Percentiles rank a stretch among this genome's conserved stretches.
phyloP scores from a whole-genome alignment of 352 stramenopile species.

The Pythium aphanidermatum region DNA sequence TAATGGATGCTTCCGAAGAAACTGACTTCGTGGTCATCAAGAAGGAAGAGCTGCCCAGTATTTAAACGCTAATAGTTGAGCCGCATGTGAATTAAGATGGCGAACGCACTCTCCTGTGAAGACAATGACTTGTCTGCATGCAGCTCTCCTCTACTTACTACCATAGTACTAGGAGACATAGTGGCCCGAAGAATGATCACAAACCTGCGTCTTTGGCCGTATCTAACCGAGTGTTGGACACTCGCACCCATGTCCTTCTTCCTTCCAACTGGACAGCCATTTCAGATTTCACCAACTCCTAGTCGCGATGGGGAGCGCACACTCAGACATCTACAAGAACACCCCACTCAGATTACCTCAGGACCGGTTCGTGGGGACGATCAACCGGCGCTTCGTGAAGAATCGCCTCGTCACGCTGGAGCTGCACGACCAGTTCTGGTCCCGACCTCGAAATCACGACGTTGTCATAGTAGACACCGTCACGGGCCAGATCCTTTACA shows the following conservation, averaged over 20 bases:
- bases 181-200: too few relatives aligned
- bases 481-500: conserved; percentile 6
- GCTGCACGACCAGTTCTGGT: conserved; percentile 12
- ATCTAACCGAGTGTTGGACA: conserved; percentile 10
- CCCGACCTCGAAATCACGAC: conserved; percentile 5
- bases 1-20: background rate
- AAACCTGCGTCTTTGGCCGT: too few relatives aligned
- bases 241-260: background rate
- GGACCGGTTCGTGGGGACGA: conserved; percentile 1
- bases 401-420: conserved; percentile 10
- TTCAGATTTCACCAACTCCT: background rate
- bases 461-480: conserved; percentile 1
- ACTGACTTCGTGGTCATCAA: conserved; percentile 2
- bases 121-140: too few relatives aligned
- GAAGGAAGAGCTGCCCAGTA: conserved; percentile 7
- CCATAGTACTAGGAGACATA: too few relatives aligned
- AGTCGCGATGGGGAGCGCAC: conserved; percentile 2
- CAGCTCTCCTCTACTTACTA: too few relatives aligned
- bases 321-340: background rate
- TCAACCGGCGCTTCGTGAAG: conserved; percentile 16
- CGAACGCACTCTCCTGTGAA: too few relatives aligned
- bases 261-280: background rate
- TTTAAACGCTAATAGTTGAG: too few relatives aligned
- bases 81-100: too few relatives aligned
- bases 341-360: conserved; percentile 3